Evolutionary conservation across 2,329 filamentous ascomycete species (phyloP).

Genomic region (Cladosporium sp.): DNA sequence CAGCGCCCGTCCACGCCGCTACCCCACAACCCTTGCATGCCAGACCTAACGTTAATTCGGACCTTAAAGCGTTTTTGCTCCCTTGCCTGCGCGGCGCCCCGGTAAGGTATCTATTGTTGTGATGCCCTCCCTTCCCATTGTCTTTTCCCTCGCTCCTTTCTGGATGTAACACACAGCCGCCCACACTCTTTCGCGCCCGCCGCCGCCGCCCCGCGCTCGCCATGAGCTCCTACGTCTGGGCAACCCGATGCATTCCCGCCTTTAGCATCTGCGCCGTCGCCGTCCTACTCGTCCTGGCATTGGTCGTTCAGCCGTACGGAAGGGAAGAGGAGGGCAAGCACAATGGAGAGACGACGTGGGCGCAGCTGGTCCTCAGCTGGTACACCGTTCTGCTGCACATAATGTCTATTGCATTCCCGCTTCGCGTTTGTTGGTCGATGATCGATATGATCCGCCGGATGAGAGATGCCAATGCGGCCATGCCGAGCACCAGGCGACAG

Average conservation of each 20-base stretch:
- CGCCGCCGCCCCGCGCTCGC: not conserved
- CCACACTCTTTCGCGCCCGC: conserved; percentile 3
- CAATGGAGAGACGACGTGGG: conserved; percentile 23
- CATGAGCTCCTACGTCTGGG: conserved; percentile 18
- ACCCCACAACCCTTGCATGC: conserved; percentile 7
- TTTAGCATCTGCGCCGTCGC: conserved; percentile 21
- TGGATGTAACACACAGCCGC: conserved; percentile 1
- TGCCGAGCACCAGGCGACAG: conserved; percentile 16
- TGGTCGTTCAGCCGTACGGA: conserved; percentile 24
- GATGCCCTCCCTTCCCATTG: conserved; percentile 8
- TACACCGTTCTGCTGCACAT: conserved; percentile 61
- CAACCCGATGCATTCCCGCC: conserved; percentile 25
- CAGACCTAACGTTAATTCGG: not conserved
- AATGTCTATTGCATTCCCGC: conserved; percentile 57
- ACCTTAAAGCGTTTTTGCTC: conserved; percentile 1
- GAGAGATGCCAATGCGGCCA: conserved; percentile 18
- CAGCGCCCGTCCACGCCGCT: not conserved
- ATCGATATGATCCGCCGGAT: conserved; percentile 47
- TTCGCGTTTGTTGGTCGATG: conserved; percentile 57
- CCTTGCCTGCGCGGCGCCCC: not conserved
- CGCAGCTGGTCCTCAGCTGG: conserved; percentile 31
- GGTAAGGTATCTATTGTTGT: conserved; percentile 6
- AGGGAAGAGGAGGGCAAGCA: conserved; percentile 19
- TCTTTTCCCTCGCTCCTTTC: conserved; percentile 2
- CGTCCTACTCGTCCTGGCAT: conserved; percentile 22